Percentiles rank a stretch among this genome's conserved stretches.
These are phyloP conservation scores for Dissophora globulifera DNA, from an alignment of 192 early-diverging fungal species.

Conservation along the genomic window DNA sequence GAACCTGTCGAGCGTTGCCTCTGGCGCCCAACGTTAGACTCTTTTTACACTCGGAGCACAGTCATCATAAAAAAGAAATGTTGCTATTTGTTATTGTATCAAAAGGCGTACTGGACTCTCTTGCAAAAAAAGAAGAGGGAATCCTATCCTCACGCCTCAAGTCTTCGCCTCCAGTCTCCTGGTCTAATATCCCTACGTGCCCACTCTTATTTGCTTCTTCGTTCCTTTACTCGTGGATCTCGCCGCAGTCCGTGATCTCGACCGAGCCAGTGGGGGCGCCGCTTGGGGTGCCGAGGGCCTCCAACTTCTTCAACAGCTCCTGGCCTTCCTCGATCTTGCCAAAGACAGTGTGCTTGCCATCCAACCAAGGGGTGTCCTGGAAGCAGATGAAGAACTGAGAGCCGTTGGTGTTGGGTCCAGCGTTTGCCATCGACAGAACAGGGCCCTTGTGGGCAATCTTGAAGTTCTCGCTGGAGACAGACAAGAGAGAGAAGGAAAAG, in stretches of 20 bases:
- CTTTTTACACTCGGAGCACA: no score
- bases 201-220: no score
- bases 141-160: no score
- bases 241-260: conserved; percentile 80
- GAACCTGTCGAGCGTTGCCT: no score
- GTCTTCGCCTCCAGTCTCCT: no score
- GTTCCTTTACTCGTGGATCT: conserved; percentile 58
- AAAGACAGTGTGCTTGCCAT: conserved; percentile 94
- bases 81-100: no score
- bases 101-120: no score
- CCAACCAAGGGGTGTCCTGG: conserved; percentile 81
- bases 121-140: no score
- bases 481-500: neutral
- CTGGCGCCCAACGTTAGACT: no score
- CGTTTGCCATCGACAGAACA: conserved; percentile 78
- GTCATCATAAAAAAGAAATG: no score
- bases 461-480: conserved; percentile 82
- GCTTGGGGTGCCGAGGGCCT: conserved; percentile 70
- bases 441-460: conserved; percentile 83
- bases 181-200: no score
- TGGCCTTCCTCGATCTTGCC: conserved; percentile 82
- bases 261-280: conserved; percentile 72
- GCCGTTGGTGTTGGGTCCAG: conserved; percentile 66
- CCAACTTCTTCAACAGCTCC: conserved; percentile 78
- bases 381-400: conserved; percentile 50